A percentile compares a stretch with the other conserved stretches of the same genome.
Conservation (phyloP, 306 rosid species). For the Luffa acutangula region DNA sequence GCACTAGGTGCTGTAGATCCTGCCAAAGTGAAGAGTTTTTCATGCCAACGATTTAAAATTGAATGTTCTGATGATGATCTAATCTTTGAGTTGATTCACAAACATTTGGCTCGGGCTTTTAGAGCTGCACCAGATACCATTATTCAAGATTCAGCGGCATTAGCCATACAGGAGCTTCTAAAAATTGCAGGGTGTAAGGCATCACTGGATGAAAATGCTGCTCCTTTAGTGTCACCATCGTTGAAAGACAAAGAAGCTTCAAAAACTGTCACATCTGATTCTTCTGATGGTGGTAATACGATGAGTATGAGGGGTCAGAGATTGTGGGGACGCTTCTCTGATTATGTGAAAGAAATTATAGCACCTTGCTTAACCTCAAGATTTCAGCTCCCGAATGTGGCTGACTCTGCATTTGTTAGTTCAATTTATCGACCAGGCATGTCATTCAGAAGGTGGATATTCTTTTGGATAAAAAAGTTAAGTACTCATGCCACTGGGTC, state of each 20-base stretch:
- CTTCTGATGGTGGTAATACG: constrained; percentile 24
- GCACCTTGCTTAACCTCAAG: constrained; percentile 94
- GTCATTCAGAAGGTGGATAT: constrained; percentile 92
- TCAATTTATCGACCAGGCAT: constrained; percentile 66
- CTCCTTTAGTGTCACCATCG: constrained; percentile 33
- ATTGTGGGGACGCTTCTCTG: constrained; percentile 89
- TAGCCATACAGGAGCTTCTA: constrained; percentile 94
- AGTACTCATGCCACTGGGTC: constrained; percentile 79
- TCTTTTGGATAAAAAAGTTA: constrained; percentile 71
- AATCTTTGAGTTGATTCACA: constrained; percentile 88
- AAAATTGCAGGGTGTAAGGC: constrained; percentile 94
- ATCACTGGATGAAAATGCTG: constrained; percentile 70
- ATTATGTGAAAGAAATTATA: constrained; percentile 90
- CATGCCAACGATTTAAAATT: constrained; percentile 76
- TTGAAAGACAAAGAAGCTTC: constrained; percentile 21
- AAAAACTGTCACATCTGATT: constrained; percentile 22
- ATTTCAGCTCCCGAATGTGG: constrained; percentile 71
- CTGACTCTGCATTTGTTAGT: constrained; percentile 51
- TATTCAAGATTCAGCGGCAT: constrained; percentile 94
- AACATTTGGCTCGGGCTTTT: constrained; percentile 88
- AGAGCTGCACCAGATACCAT: constrained; percentile 93
- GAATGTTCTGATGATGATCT: constrained; percentile 96
- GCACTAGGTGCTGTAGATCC: constrained; percentile 97
- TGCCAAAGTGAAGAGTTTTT: constrained; percentile 76
- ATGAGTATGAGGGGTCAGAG: constrained; percentile 77